Conservation (phyloP, 768 basidiomycete species). For the Strobilomyces confusus region DNA sequence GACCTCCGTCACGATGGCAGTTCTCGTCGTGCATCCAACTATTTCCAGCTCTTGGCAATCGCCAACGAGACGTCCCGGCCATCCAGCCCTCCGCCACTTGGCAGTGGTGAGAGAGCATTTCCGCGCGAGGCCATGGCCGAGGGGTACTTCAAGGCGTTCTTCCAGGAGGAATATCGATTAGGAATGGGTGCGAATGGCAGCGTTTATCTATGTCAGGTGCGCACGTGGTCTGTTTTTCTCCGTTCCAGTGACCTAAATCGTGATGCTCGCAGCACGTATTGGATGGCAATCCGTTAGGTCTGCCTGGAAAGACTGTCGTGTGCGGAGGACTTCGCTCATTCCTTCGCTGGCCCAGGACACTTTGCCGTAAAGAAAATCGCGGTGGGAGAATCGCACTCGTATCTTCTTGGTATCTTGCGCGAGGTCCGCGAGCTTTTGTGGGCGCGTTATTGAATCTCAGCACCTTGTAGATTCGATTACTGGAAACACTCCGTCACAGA, state of each 20-base stretch:
- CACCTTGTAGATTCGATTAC: constrained; percentile 59
- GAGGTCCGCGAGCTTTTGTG: constrained; percentile 45
- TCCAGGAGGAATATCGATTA: constrained; percentile 81
- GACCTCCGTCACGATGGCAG: constrained; percentile 37
- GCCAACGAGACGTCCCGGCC: constrained; percentile 62
- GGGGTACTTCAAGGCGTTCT: constrained; percentile 91
- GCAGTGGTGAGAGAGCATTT: constrained; percentile 39
- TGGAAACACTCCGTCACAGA: constrained; percentile 84
- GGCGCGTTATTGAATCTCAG: not conserved
- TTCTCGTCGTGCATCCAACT: constrained; percentile 61
- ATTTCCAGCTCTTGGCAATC: constrained; percentile 73
- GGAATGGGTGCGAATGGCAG: constrained; percentile 96
- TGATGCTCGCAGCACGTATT: constrained; percentile 61
- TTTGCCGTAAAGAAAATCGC: constrained; percentile 98
- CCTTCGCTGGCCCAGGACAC: constrained; percentile 44
- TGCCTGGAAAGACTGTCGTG: constrained; percentile 1
- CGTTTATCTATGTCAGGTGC: constrained; percentile 83
- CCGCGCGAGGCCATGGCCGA: constrained; percentile 76
- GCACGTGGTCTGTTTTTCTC: constrained; percentile 8
- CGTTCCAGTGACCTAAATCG: constrained; percentile 3
- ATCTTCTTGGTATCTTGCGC: constrained; percentile 75
- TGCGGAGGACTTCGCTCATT: constrained; percentile 1
- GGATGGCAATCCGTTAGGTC: constrained; percentile 81
- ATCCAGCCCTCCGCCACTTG: constrained; percentile 42
- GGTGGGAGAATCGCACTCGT: constrained; percentile 84